These are phyloP conservation scores for Talaromyces trachyspermus DNA, from an alignment of 495 filamentous ascomycete genomes.

Conservation along the genomic window DNA sequence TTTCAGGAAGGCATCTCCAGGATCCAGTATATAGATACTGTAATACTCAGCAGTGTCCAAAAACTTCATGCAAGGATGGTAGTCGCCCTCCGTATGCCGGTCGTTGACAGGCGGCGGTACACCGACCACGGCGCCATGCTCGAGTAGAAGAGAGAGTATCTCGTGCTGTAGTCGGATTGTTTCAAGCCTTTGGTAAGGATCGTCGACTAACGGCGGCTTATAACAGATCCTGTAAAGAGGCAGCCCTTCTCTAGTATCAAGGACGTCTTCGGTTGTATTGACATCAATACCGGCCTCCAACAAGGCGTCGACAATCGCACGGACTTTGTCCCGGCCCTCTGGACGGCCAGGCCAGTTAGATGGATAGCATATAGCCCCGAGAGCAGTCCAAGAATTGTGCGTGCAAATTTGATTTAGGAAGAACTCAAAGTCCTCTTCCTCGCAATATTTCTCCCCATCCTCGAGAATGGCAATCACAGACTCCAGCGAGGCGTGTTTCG, in stretches of 20 bases:
- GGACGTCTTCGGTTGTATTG: neutral
- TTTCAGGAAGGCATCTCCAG: neutral
- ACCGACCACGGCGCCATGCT: neutral
- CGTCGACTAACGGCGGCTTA: neutral
- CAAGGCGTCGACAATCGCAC: neutral
- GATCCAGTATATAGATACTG: neutral
- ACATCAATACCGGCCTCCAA: neutral
- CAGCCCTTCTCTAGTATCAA: neutral
- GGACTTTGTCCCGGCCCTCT: neutral
- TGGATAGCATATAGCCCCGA: neutral
- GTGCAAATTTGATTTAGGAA: too few species aligned
- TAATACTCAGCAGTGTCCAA: neutral
- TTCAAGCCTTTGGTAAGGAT: neutral
- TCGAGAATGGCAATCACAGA: neutral
- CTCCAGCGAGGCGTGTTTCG: neutral
- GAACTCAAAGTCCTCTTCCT: neutral
- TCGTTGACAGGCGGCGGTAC: neutral
- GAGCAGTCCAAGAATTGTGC: too few species aligned
- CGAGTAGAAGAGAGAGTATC: neutral
- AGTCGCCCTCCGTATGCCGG: neutral
- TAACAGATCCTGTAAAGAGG: neutral
- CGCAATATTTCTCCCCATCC: neutral
- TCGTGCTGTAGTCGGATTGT: neutral
- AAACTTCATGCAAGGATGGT: neutral
- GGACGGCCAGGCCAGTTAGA: neutral